Base-by-base conservation (phyloP, 768 basidiomycete species). In the Pulveroboletus sp. region DNA sequence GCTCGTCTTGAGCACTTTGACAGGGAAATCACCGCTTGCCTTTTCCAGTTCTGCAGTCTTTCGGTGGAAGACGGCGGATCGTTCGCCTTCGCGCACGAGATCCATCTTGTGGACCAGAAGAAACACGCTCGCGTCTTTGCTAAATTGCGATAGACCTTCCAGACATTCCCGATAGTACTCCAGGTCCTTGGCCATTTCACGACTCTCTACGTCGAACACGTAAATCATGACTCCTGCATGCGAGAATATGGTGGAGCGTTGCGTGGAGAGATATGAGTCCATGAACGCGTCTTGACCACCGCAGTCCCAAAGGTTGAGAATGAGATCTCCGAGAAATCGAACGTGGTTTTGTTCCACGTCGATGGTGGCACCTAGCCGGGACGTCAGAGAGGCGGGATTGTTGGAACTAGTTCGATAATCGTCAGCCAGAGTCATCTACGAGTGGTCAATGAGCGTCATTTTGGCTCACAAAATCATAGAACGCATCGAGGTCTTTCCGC, bases 81-180 rank as follows among this genome's bases (percentile, higher is more conserved):
- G 79, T 40, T 83, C 80, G 2, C 53, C 50, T 48, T 81, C 79
- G 52, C 83, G 72, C 44, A 89, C 87, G 23, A 99, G 76, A 68
- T 99, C 96, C 93, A 98, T 97, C 78, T 99, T 99, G 72, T 99
- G 95, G 37, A 98, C 79, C 4, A 97, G 77, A 31, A 97, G 74
- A 69, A 95, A 97, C 2, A 97, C 83, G 11, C 76, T 81, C 6
- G 93, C 93, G 8, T 89, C 86, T 12, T 85, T 83, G 67, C 87
- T 89, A 62, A 79, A 85, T 61, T 84, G 81, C 40, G 79, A 73
- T 26, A 98, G 71, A 4, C 92, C 89, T 5, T 86, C 83, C 43
- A 99, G 76, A 68, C 94, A 97, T 51, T 94, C 89, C 37, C 84
- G 82, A 67, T 93, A 98, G 69, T 96, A 98, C 63, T 85, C 82